phyloP scores from a whole-genome alignment of 148 eudicot species.

The Dysphania ambrosioides region DNA sequence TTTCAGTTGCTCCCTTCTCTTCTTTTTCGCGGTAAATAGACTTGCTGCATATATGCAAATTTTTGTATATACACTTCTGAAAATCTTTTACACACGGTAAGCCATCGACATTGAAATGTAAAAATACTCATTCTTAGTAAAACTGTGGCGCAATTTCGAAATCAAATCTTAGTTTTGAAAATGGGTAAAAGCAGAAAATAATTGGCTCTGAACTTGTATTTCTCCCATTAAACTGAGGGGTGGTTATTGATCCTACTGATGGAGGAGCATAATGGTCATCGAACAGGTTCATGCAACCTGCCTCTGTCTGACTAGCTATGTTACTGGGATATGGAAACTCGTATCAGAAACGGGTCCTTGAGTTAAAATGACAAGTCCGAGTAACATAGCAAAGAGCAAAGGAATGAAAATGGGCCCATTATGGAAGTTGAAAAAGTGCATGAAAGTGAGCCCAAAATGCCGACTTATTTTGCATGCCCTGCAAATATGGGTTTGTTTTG shows the following conservation, averaged over 20 bases:
- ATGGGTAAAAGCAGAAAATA: not conserved
- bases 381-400: not conserved
- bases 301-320: too few relatives aligned
- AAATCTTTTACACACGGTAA: not conserved
- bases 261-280: too few relatives aligned
- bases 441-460: not conserved
- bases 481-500: conserved; percentile 22
- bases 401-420: not conserved
- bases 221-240: not conserved
- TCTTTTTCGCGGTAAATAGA: conserved; percentile 25
- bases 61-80: not conserved
- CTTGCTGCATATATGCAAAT: conserved; percentile 3
- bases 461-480: conserved; percentile 23
- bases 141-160: not conserved
- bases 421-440: not conserved
- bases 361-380: not conserved
- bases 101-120: conserved; percentile 11
- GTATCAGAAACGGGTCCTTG: not conserved
- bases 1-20: conserved; percentile 41
- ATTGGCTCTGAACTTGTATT: not conserved
- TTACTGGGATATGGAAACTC: not conserved
- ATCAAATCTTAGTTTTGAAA: not conserved
- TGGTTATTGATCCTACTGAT: too few relatives aligned
- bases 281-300: not conserved
- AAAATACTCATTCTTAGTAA: not conserved